A percentile compares a stretch with the other conserved stretches of the same genome.
Conservation (phyloP, 1,139 yeast genomes). For the Geotrichum klebahnii region DNA sequence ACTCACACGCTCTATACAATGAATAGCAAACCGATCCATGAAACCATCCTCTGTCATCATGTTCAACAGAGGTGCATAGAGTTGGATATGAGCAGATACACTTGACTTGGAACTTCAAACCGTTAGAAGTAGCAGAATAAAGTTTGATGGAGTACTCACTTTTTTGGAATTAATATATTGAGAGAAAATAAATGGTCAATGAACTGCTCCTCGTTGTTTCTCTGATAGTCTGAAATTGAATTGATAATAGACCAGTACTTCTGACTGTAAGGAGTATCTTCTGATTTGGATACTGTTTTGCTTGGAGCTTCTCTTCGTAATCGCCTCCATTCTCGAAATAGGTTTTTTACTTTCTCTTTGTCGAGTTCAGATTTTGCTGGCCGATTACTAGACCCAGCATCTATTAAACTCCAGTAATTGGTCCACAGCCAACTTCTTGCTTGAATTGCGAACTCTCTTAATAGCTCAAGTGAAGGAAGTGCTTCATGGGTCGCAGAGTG, state of each 20-base stretch:
- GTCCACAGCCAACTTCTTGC: constrained; percentile 75
- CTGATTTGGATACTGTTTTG: constrained; percentile 26
- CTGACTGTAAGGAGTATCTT: neutral
- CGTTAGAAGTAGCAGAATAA: neutral
- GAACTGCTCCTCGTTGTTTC: constrained; percentile 27
- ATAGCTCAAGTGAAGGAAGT: constrained; percentile 64
- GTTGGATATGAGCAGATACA: constrained; percentile 22
- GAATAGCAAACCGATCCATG: constrained; percentile 24
- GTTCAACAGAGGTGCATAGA: constrained; percentile 30
- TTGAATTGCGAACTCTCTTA: constrained; percentile 53
- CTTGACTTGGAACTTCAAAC: constrained; percentile 11
- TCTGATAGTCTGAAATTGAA: neutral
- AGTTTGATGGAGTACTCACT: constrained; percentile 7
- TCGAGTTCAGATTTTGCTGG: constrained; percentile 24
- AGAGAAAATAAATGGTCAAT: constrained; percentile 29
- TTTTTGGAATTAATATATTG: constrained; percentile 35
- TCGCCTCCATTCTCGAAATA: constrained; percentile 40
- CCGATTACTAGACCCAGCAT: constrained; percentile 33
- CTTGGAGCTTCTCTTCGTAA: constrained; percentile 49
- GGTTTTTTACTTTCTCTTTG: constrained; percentile 31
- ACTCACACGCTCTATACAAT: constrained; percentile 23
- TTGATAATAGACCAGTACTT: constrained; percentile 3
- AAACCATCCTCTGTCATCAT: constrained; percentile 25
- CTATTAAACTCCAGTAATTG: constrained; percentile 64
- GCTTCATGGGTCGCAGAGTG: constrained; percentile 91